phyloP scores from a whole-genome alignment of 176 grass and related monocot genomes.

The Hyparrhenia diplandra region DNA sequence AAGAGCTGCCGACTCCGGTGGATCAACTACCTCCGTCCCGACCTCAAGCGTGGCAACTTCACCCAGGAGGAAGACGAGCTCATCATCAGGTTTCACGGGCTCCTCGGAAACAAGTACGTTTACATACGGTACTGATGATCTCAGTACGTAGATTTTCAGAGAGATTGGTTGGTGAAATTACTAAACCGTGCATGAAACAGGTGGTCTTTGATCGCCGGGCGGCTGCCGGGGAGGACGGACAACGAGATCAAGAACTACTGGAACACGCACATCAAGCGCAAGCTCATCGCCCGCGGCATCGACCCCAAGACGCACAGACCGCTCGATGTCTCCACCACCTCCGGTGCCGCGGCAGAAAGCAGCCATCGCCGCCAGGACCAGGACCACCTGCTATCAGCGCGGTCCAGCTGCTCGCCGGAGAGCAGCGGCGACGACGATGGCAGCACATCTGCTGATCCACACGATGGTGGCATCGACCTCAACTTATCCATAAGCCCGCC shows the following conservation, averaged over 20 bases:
- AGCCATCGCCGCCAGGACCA: too few relatives aligned
- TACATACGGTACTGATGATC: too few relatives aligned
- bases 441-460: background rate
- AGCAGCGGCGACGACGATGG: conserved; percentile 3
- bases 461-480: conserved; percentile 44
- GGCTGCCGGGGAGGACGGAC: conserved; percentile 69
- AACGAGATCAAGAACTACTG: conserved; percentile 96
- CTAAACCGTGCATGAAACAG: too few relatives aligned
- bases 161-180: too few relatives aligned
- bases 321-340: too few relatives aligned
- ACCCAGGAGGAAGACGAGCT: conserved; percentile 69
- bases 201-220: conserved; percentile 82
- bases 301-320: too few relatives aligned
- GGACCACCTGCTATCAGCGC: background rate
- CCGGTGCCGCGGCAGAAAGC: too few relatives aligned
- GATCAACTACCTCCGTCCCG: conserved; percentile 82
- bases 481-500: conserved; percentile 64
- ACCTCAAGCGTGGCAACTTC: conserved; percentile 91
- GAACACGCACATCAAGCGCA: conserved; percentile 91
- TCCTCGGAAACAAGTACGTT: too few relatives aligned
- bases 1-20: conserved; percentile 86
- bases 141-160: too few relatives aligned
- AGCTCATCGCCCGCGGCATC: conserved; percentile 67
- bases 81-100: too few relatives aligned
- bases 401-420: conserved; percentile 30